Percentiles rank a stretch among this genome's conserved stretches.
Evolutionary conservation across 257 asterid species (phyloP).

Genomic region (Phtheirospermum japonicum): DNA sequence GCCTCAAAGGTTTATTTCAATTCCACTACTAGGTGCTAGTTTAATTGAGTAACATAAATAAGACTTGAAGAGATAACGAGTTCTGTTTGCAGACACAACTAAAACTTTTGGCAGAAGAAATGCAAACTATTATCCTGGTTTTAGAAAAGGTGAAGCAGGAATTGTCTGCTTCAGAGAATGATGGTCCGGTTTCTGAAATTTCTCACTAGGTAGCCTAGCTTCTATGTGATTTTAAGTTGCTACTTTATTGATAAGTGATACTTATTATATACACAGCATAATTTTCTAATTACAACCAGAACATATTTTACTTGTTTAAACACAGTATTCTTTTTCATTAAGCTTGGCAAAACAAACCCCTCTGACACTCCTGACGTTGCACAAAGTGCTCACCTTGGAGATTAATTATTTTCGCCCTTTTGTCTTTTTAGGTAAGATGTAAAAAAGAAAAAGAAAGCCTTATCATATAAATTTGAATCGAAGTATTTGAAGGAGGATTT

Average conservation of each 20-base stretch:
- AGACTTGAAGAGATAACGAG: neutral
- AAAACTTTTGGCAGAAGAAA: conserved; percentile 97
- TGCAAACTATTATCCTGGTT: conserved; percentile 97
- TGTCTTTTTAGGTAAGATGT: too few relatives aligned
- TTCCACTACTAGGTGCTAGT: conserved; percentile 24
- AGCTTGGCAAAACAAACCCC: neutral
- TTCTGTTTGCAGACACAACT: conserved; percentile 69
- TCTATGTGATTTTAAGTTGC: too few relatives aligned
- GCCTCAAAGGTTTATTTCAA: conserved; percentile 51
- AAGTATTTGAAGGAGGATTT: too few relatives aligned
- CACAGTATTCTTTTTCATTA: too few relatives aligned
- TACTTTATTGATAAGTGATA: too few relatives aligned
- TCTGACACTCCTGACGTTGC: too few relatives aligned
- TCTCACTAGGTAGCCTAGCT: conserved; percentile 74
- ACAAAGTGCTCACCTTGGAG: too few relatives aligned
- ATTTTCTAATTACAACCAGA: neutral
- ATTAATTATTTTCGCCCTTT: too few relatives aligned
- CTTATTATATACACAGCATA: neutral
- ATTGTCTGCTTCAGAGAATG: conserved; percentile 74
- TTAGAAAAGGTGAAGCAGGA: conserved; percentile 94
- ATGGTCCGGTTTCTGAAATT: conserved; percentile 70
- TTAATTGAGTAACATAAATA: conserved; percentile 15
- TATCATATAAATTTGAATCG: too few relatives aligned
- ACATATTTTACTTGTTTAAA: conserved; percentile 18
- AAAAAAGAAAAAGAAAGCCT: too few relatives aligned